Conservation (phyloP, 345 rosid genomes). For the Angophora floribunda region DNA sequence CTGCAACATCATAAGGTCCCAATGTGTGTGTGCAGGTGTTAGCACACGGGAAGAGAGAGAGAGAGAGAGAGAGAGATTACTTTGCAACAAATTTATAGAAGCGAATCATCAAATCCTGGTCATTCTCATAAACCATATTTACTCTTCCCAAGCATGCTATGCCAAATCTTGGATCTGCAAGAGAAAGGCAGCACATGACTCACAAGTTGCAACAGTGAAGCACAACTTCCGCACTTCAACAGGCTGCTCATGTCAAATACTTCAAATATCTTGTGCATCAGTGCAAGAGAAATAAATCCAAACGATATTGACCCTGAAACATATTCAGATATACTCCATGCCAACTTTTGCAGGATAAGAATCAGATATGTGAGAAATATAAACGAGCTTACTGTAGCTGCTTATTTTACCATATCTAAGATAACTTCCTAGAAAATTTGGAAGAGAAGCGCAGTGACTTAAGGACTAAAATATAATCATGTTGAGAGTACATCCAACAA, state of each 20-base stretch:
- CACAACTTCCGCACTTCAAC: background rate
- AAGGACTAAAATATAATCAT: background rate
- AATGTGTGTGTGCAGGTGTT: background rate
- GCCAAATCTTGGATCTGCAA: slow-evolving; percentile 72
- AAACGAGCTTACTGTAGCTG: background rate
- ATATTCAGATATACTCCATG: background rate
- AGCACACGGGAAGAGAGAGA: background rate
- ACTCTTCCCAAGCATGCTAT: slow-evolving; percentile 72
- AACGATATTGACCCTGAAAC: background rate
- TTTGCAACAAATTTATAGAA: slow-evolving; percentile 63
- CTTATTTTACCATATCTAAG: background rate
- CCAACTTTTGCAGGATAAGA: background rate
- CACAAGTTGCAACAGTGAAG: background rate
- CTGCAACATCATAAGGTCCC: background rate
- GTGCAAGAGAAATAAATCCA: background rate
- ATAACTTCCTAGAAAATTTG: background rate
- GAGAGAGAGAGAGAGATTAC: slow-evolving; percentile 25
- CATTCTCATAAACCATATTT: slow-evolving; percentile 53
- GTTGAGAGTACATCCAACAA: background rate
- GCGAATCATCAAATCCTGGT: slow-evolving; percentile 67
- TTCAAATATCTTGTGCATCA: background rate
- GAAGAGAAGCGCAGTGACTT: background rate
- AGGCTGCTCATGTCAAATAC: background rate
- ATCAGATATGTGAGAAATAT: background rate
- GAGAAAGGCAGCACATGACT: background rate